phyloP scores from a whole-genome alignment of 2,329 filamentous ascomycete species.

The Fusarium metavorans region DNA sequence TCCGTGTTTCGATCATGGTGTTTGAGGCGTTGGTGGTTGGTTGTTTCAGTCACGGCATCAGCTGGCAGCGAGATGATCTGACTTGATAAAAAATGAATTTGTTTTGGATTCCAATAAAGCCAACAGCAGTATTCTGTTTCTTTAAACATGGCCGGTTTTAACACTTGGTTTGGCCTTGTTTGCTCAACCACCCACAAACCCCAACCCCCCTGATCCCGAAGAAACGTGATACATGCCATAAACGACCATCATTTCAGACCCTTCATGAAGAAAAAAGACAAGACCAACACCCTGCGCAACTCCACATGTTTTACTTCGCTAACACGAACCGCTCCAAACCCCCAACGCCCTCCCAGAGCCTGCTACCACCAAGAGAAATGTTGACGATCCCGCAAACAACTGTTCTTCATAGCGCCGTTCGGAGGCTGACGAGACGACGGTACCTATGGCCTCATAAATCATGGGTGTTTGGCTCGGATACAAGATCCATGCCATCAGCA shows the following conservation, averaged over 20 bases:
- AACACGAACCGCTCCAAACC: slow-evolving; percentile 11
- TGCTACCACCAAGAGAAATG: neutral
- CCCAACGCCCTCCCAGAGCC: slow-evolving; percentile 22
- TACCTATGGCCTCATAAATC: neutral
- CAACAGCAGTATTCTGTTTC: slow-evolving; percentile 3
- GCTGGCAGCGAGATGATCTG: slow-evolving; percentile 11
- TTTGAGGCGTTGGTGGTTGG: slow-evolving; percentile 29
- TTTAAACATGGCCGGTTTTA: slow-evolving; percentile 7
- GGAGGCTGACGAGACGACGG: neutral
- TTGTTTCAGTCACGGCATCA: slow-evolving; percentile 13
- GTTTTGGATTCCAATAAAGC: slow-evolving; percentile 37
- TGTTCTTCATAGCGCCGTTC: neutral
- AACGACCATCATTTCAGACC: slow-evolving; percentile 38
- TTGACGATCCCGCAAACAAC: neutral
- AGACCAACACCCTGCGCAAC: slow-evolving; percentile 26
- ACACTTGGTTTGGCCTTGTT: neutral
- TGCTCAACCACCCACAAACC: neutral
- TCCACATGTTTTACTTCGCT: slow-evolving; percentile 18
- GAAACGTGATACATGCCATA: slow-evolving; percentile 23
- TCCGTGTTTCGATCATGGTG: slow-evolving; percentile 9
- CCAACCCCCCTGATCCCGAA: slow-evolving; percentile 6
- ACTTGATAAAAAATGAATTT: slow-evolving; percentile 22
- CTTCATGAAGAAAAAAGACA: slow-evolving; percentile 8
- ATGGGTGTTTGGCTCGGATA: neutral
- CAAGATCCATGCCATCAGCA: neutral